Conservation (phyloP, 176 grass and related monocot genomes). For the barley (Hordeum vulgare) region DNA sequence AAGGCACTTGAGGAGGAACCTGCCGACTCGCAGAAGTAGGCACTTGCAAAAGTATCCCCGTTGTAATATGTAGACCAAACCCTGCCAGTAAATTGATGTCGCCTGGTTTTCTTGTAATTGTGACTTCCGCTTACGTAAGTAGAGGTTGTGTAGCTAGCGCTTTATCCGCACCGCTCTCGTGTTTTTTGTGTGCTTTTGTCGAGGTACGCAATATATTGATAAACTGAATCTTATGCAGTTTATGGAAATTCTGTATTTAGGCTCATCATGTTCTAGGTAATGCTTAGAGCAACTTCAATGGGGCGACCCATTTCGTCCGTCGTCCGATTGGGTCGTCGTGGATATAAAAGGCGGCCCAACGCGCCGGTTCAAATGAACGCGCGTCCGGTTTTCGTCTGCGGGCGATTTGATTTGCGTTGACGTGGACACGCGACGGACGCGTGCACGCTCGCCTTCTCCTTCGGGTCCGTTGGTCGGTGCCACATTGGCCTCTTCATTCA, state of each 20-base stretch:
- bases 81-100: conserved; percentile 1
- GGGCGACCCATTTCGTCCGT: too few species aligned
- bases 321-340: too few species aligned
- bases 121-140: not conserved
- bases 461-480: too few species aligned
- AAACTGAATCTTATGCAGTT: not conserved
- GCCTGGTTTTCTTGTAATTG: not conserved
- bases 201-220: not conserved
- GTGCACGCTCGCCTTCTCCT: too few species aligned
- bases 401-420: too few species aligned
- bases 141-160: not conserved
- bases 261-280: not conserved
- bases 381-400: too few species aligned
- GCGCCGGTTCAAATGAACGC: too few species aligned
- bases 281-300: too few species aligned
- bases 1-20: conserved; percentile 40
- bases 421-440: too few species aligned
- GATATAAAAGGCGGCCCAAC: too few species aligned
- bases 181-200: not conserved
- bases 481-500: too few species aligned
- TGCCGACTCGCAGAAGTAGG: conserved; percentile 11
- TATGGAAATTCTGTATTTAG: not conserved
- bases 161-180: not conserved
- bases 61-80: not conserved
- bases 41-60: not conserved